These are phyloP conservation scores for Penicillium atrosanguineum DNA, from an alignment of 495 filamentous ascomycete genomes.

Conservation along the genomic window DNA sequence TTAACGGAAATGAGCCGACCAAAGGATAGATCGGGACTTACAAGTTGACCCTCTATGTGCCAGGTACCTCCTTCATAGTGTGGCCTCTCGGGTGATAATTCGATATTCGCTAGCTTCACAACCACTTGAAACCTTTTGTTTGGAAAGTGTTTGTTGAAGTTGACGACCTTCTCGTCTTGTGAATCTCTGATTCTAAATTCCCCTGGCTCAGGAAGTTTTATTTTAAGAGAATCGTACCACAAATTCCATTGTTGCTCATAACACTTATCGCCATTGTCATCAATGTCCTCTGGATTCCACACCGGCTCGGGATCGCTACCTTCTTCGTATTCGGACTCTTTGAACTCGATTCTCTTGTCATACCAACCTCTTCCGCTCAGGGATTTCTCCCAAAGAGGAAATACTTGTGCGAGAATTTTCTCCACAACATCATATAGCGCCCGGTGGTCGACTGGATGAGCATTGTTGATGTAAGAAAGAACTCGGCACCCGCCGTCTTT, in stretches of 20 bases:
- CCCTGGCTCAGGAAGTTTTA: no score
- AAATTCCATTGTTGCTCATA: no score
- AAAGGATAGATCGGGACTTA: conserved; percentile 10
- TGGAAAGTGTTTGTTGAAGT: conserved; percentile 26
- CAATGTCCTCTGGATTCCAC: no score
- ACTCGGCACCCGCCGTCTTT: conserved; percentile 30
- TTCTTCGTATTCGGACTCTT: conserved; percentile 12
- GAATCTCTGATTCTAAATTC: no score
- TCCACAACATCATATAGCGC: conserved; percentile 52
- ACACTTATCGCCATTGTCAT: no score
- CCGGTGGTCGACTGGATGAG: conserved; percentile 47
- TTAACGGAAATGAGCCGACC: no score
- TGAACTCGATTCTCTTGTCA: conserved; percentile 16
- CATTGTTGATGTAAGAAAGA: conserved; percentile 59
- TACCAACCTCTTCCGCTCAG: no score
- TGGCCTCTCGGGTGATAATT: conserved; percentile 57
- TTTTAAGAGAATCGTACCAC: no score
- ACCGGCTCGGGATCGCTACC: conserved; percentile 38
- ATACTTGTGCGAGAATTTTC: conserved; percentile 41
- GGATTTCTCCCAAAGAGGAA: conserved; percentile 53
- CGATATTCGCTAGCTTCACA: conserved; percentile 61
- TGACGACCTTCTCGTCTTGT: conserved; percentile 9
- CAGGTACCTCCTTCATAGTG: conserved; percentile 46
- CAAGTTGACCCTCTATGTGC: conserved; percentile 54
- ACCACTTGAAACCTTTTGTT: conserved; percentile 55